phyloP scores from a whole-genome alignment of 2,329 filamentous ascomycete genomes.

The Fusarium sp. region DNA sequence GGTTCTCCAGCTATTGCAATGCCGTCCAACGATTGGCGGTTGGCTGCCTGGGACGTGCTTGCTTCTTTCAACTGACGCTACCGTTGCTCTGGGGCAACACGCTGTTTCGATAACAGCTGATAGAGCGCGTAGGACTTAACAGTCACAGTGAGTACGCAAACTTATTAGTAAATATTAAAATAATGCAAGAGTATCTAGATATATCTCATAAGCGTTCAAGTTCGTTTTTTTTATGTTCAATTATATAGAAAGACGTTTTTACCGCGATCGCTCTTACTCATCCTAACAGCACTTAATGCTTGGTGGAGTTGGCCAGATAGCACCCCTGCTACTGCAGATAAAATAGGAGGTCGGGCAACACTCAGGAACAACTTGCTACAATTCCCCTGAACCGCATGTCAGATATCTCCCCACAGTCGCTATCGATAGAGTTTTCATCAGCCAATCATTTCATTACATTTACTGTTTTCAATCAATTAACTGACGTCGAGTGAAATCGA shows the following conservation, averaged over 20 bases:
- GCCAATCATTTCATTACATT: background rate
- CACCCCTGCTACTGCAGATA: slow-evolving; percentile 14
- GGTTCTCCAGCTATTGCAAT: slow-evolving; percentile 27
- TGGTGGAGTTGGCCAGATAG: slow-evolving; percentile 43
- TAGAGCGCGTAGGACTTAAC: slow-evolving; percentile 21
- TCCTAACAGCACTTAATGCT: slow-evolving; percentile 51
- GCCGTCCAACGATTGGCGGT: slow-evolving; percentile 24
- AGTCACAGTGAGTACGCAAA: background rate
- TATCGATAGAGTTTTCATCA: background rate
- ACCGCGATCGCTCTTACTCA: background rate
- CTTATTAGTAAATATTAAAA: fast-evolving
- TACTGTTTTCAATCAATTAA: background rate
- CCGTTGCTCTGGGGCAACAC: slow-evolving; percentile 47
- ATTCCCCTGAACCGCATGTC: slow-evolving; percentile 27
- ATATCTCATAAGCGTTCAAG: background rate
- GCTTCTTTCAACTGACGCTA: slow-evolving; percentile 36
- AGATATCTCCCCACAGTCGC: background rate
- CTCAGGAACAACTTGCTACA: slow-evolving; percentile 17
- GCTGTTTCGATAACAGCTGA: slow-evolving; percentile 43
- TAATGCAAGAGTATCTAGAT: background rate
- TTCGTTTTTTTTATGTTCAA: background rate
- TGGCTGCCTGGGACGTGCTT: slow-evolving; percentile 33
- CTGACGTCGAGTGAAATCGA: background rate
- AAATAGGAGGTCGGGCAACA: slow-evolving; percentile 46
- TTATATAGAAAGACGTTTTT: background rate